phyloP scores from a whole-genome alignment of 306 rosid species.

The Comarum palustre region DNA sequence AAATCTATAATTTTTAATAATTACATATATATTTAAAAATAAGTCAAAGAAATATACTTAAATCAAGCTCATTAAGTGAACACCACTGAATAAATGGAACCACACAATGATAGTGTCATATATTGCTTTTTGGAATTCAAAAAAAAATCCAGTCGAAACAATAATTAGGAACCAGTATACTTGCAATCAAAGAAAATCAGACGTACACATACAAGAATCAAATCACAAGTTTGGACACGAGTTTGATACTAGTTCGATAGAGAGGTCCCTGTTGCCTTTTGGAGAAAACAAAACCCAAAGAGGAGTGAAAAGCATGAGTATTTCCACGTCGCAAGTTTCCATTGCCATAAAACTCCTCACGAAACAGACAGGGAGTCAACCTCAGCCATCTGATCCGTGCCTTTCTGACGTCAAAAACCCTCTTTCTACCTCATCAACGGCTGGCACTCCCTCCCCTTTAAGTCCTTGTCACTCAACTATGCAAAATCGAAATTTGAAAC shows the following conservation, averaged over 20 bases:
- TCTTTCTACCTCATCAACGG: constrained; percentile 18
- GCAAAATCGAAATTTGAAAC: not conserved
- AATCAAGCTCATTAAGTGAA: too few relatives aligned
- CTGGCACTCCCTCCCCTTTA: constrained; percentile 10
- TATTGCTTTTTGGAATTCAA: too few relatives aligned
- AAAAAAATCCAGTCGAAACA: not conserved
- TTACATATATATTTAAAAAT: too few relatives aligned
- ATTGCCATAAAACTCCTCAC: constrained; percentile 1
- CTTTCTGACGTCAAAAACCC: constrained; percentile 28
- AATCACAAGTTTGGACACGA: not conserved
- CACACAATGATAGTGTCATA: too few relatives aligned
- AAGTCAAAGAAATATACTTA: too few relatives aligned
- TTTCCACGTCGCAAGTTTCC: constrained; percentile 20
- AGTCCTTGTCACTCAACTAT: not conserved
- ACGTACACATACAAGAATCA: not conserved
- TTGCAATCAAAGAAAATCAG: not conserved
- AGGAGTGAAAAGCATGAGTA: not conserved
- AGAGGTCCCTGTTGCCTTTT: not conserved
- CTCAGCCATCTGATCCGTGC: constrained; percentile 12
- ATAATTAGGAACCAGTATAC: not conserved
- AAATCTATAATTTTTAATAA: too few relatives aligned
- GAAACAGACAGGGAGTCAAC: constrained; percentile 14
- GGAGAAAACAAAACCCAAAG: not conserved
- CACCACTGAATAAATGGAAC: too few relatives aligned
- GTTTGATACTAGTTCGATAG: not conserved